phyloP scores from a whole-genome alignment of 164 flowering plant genomes.

The Magnolia kwangsiensis region DNA sequence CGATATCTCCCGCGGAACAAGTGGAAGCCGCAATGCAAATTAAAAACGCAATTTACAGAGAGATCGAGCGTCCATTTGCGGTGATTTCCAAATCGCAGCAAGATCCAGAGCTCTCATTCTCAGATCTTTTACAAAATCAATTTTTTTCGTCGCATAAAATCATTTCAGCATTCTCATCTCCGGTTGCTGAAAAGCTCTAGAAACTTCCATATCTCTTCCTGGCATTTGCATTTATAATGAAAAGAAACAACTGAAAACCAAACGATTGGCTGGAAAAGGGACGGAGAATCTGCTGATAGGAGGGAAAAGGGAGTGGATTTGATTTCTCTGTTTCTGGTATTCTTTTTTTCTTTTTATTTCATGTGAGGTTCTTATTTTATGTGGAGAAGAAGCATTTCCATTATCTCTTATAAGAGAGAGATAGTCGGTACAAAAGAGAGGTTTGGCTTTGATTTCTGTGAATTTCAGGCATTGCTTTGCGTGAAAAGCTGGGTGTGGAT shows the following conservation, averaged over 20 bases:
- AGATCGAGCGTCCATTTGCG: neutral
- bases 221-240: neutral
- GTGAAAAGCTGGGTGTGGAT: constrained; percentile 3
- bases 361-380: neutral
- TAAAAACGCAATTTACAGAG: neutral
- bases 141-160: neutral
- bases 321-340: neutral
- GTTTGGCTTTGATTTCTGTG: constrained; percentile 13
- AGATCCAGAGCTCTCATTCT: neutral
- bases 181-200: neutral
- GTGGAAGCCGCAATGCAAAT: neutral
- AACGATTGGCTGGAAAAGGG: neutral
- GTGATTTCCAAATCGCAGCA: neutral
- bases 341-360: neutral
- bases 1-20: neutral
- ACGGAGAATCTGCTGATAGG: neutral
- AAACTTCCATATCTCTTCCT: neutral
- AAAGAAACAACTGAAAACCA: neutral
- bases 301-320: neutral
- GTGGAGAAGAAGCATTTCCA: neutral
- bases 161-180: neutral
- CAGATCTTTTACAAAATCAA: neutral
- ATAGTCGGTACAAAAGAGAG: constrained; percentile 4
- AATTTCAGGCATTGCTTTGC: constrained; percentile 24
- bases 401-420: neutral